These are phyloP conservation scores for Lathyrus aphaca DNA, from an alignment of 306 rosid species.

Conservation along the genomic window DNA sequence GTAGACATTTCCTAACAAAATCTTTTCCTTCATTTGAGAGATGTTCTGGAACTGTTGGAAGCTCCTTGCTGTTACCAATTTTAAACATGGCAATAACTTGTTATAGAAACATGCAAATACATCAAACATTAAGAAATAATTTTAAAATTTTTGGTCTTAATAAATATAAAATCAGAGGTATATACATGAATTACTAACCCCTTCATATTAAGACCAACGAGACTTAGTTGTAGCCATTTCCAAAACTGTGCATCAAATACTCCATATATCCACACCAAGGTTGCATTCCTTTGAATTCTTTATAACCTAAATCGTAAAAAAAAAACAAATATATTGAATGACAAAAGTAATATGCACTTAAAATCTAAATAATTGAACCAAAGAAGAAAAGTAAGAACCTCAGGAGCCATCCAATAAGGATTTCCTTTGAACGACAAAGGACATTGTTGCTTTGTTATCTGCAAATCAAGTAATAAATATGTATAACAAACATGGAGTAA, in stretches of 20 bases:
- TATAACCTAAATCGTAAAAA: conserved; percentile 72
- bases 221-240: too few species aligned
- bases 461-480: too few species aligned
- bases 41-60: conserved; percentile 79
- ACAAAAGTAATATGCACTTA: conserved; percentile 35
- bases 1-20: conserved; percentile 82
- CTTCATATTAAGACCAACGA: too few species aligned
- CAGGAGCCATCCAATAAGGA: too few species aligned
- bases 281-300: conserved; percentile 76
- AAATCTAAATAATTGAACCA: conserved; percentile 24
- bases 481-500: too few species aligned
- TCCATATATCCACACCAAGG: conserved; percentile 99
- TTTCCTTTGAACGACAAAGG: too few species aligned
- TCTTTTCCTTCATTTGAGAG: conserved; percentile 90
- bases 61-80: conserved; percentile 97
- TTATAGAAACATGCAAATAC: conserved; percentile 39
- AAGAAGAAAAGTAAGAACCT: conserved; percentile 58
- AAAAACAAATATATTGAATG: conserved; percentile 30
- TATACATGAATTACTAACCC: too few species aligned
- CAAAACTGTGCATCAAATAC: conserved; percentile 99
- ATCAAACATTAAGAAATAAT: conserved; percentile 43
- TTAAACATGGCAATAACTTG: conserved; percentile 99
- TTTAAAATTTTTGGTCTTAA: too few species aligned
- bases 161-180: too few species aligned
- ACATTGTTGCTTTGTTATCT: too few species aligned